Conservation (phyloP, 2,329 filamentous ascomycete species). For the Dothideomycetes sp. region DNA sequence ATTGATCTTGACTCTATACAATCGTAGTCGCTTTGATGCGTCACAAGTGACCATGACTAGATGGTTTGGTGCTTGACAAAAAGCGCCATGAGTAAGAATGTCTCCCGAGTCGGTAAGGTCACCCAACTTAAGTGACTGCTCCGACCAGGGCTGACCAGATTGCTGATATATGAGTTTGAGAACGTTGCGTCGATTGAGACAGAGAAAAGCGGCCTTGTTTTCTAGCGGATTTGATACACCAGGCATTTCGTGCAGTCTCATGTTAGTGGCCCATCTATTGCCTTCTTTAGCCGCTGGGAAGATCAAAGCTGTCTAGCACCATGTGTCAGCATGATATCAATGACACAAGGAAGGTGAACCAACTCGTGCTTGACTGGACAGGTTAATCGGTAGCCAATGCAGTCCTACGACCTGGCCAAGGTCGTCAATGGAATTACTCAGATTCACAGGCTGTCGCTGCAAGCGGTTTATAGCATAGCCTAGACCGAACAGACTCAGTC, state of each 20-base stretch:
- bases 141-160: constrained; percentile 60
- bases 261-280: constrained; percentile 58
- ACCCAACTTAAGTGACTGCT: constrained; percentile 65
- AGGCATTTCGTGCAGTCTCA: constrained; percentile 53
- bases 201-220: constrained; percentile 64
- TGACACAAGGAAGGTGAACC: constrained; percentile 11
- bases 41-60: constrained; percentile 61
- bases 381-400: constrained; percentile 61
- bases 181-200: constrained; percentile 63
- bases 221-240: constrained; percentile 66
- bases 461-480: constrained; percentile 66
- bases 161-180: constrained; percentile 72
- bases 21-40: constrained; percentile 59
- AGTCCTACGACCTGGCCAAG: constrained; percentile 70
- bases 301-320: constrained; percentile 25
- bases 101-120: constrained; percentile 54
- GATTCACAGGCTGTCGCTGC: constrained; percentile 50
- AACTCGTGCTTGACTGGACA: constrained; percentile 22
- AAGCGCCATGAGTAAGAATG: constrained; percentile 54
- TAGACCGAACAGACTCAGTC: constrained; percentile 65
- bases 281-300: constrained; percentile 31
- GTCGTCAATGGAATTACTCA: constrained; percentile 63
- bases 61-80: constrained; percentile 45
- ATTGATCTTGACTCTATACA: constrained; percentile 63
- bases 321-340: constrained; percentile 21